A percentile compares a stretch with the other conserved stretches of the same genome.
Evolutionary conservation across 495 filamentous ascomycete species (phyloP).

Genomic region (Bombardia bombarda): DNA sequence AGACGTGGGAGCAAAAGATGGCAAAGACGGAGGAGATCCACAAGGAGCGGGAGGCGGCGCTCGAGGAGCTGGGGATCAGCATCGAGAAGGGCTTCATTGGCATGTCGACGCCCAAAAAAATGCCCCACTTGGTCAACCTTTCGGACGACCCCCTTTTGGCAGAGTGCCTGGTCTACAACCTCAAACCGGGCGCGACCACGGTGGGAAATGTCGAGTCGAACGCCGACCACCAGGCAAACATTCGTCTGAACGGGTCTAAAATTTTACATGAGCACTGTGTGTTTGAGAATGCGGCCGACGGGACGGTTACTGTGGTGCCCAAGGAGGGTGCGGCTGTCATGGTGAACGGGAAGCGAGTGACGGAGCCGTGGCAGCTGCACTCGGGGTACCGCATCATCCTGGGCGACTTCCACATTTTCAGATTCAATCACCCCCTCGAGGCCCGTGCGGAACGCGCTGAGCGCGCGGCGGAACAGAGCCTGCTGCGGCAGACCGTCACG

Average conservation of each 20-base stretch:
- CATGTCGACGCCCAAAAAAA: conserved; percentile 92
- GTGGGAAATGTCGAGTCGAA: conserved; percentile 86
- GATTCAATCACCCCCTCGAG: conserved; percentile 97
- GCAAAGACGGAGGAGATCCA: conserved; percentile 93
- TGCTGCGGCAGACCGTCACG: conserved; percentile 82
- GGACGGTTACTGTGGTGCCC: conserved; percentile 81
- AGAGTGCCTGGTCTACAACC: conserved; percentile 96
- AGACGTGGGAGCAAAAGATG: conserved; percentile 97
- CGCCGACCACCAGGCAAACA: conserved; percentile 71
- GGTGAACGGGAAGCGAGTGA: conserved; percentile 89
- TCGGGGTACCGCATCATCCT: conserved; percentile 94
- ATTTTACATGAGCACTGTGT: conserved; percentile 88
- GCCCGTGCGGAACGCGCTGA: conserved; percentile 88
- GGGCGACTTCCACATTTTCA: conserved; percentile 97
- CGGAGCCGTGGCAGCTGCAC: conserved; percentile 72
- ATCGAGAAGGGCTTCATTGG: conserved; percentile 98
- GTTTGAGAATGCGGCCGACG: conserved; percentile 83
- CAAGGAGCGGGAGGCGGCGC: conserved; percentile 88
- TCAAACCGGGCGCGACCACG: conserved; percentile 88
- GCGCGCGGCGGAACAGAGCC: conserved; percentile 42
- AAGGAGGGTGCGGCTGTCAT: conserved; percentile 88
- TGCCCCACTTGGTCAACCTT: conserved; percentile 97
- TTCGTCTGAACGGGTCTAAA: conserved; percentile 86
- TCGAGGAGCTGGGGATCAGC: conserved; percentile 96
- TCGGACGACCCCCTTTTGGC: conserved; percentile 93